Evolutionary conservation across 768 basidiomycete genomes (phyloP), one percentile per base, ranked within the genome.

Genomic region (Leccinellum luteum): DNA sequence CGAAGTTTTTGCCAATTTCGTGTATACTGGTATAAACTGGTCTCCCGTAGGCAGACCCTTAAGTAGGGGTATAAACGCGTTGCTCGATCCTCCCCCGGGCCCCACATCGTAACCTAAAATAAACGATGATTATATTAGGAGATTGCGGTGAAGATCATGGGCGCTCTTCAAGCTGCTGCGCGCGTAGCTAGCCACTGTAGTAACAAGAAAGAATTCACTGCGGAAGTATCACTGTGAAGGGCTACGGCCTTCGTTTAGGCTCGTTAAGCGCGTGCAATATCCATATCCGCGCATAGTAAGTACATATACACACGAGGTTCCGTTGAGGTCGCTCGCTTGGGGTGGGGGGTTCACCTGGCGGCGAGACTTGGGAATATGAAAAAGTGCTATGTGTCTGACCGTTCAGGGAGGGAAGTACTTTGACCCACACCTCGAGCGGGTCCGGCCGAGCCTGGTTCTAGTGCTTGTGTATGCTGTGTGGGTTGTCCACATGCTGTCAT

Each of bases 271-370:
- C 19, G 8, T 12, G 5, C 12, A 43, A 12, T n/a, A 9, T 6
- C n/a, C n/a, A n/a, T 12, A 41, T 41, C n/a, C 38, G 10, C 34
- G 34, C 34, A 7, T 35, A 32, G 8, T n/a, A n/a, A n/a, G n/a
- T n/a, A 17, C 4, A 31, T 31, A 31, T 30, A 14, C 23, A 48
- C 60, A 62, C 51, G 60, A 57, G 60, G 60, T 38, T 57, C 47
- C 27, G 34, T 51, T 43, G 25, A 62, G 60, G 49, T 61, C 10
- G 21, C 50, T 51, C 48, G 60, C 60, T 47, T 60, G 6, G 10
- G 17, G 30, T 27, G 30, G 13, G 50, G 6, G 41, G 41, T 12
- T 43, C 41, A 43, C n/a, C 19, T 43, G 13, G 13, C 32, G 32
- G 32, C 12, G 14, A 32, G 32, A 32, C 32, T 12, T 41, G 17